Conservation (phyloP, 129 eudicot genomes). For the Gnaphalium uliginosum region DNA sequence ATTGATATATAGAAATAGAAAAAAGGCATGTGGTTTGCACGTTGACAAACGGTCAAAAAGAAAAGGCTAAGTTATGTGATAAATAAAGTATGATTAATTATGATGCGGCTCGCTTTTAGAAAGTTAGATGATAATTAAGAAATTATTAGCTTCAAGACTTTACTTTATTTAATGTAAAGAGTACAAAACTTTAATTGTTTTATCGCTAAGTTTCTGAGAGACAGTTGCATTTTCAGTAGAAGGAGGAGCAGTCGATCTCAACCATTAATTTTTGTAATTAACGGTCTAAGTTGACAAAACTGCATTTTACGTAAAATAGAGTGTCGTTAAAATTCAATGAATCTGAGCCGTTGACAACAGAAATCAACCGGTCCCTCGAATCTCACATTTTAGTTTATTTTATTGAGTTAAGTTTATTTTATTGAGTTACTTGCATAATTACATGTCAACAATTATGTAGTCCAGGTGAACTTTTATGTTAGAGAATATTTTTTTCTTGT, state of each 20-base stretch:
- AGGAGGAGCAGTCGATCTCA: no score
- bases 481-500: no score
- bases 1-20: background rate
- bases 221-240: no score
- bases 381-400: no score
- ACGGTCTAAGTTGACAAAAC: no score
- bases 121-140: background rate
- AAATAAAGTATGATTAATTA: background rate
- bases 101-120: background rate
- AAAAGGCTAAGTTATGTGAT: background rate
- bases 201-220: no score
- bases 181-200: background rate
- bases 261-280: no score
- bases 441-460: background rate
- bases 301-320: no score
- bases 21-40: background rate
- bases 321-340: no score
- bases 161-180: background rate
- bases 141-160: background rate
- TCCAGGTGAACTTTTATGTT: no score
- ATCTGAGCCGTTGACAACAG: no score
- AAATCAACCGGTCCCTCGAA: no score
- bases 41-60: conserved; percentile 1
- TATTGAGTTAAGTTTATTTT: background rate
- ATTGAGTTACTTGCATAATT: background rate